Base-by-base conservation (phyloP, 768 basidiomycete genomes). In the Botryobasidium botryosum region DNA sequence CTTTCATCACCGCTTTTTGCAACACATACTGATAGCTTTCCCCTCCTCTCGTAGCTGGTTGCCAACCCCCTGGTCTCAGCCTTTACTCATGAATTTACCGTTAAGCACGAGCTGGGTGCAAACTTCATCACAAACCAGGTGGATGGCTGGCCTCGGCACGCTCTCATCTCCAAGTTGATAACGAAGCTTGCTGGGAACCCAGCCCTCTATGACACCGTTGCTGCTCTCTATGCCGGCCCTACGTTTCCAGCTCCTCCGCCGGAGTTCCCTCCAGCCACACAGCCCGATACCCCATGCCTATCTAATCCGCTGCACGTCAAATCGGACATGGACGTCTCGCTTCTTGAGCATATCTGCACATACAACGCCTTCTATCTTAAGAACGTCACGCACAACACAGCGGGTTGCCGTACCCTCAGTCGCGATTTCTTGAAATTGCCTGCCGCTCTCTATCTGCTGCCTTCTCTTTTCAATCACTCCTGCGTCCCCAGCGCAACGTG, bases 391-490 rank as follows among this genome's bases (percentile, higher is more conserved):
- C n/a, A n/a, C n/a, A n/a, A n/a, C n/a, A n/a, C n/a, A n/a, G n/a
- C n/a, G n/a, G n/a, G 17, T 8, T 8, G 8, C 31, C 31, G 10
- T 8, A 33, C 17, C n/a, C n/a, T n/a, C n/a, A n/a, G n/a, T n/a
- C n/a, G n/a, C n/a, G n/a, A n/a, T n/a, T n/a, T n/a, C n/a, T 8
- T 8, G 17, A 33, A 33, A 8, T 17, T 28, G 32, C 28, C 7
- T 51, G 42, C 48, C 8, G 59, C 54, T 12, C 53, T 63, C 31
- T 61, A 60, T 48, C 24, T 54, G 21, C 42, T 52, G 7, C 54
- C 60, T 0, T 62, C 62, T 0, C 48, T 62, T 15, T 55, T 61
- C 55, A 64, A 64, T 49, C 63, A 64, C 45, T 49, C 58, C 2
- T 64, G 63, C 49, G 28, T 43, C 1, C 35, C 57, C 0, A 59